These are phyloP conservation scores for Sonneratia caseolaris DNA, from an alignment of 345 rosid genomes.

Conservation along the genomic window DNA sequence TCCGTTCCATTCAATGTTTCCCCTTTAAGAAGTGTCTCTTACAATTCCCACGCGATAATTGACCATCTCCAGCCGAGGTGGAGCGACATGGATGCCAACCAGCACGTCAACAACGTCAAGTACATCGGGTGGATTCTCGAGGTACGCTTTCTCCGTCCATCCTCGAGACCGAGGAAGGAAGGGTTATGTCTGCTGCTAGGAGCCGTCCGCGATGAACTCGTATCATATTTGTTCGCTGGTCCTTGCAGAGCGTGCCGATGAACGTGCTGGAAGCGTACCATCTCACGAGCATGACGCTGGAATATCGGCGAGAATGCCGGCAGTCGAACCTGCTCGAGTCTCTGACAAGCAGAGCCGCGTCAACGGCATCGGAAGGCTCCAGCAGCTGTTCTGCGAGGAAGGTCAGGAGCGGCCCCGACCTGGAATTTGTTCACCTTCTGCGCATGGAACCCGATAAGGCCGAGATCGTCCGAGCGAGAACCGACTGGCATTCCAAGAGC, in stretches of 20 bases:
- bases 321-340: constrained; percentile 47
- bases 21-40: no score
- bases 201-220: no score
- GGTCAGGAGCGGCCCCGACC: constrained; percentile 16
- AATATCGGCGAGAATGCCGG: constrained; percentile 54
- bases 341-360: constrained; percentile 23
- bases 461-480: constrained; percentile 45
- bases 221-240: no score
- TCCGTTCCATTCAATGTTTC: neutral
- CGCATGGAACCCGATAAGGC: constrained; percentile 42
- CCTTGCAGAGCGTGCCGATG: constrained; percentile 47
- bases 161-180: no score
- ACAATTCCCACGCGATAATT: no score
- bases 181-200: no score
- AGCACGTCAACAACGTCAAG: constrained; percentile 67
- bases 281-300: constrained; percentile 41
- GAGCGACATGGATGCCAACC: constrained; percentile 67
- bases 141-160: constrained; percentile 15
- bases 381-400: constrained; percentile 6
- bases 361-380: constrained; percentile 14
- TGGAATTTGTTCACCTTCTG: constrained; percentile 40
- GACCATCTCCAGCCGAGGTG: constrained; percentile 40
- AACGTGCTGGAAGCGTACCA: constrained; percentile 37
- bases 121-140: constrained; percentile 69
- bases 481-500: constrained; percentile 41